Evolutionary conservation across 768 basidiomycete genomes (phyloP).

Genomic region (Lyophyllum semitale): DNA sequence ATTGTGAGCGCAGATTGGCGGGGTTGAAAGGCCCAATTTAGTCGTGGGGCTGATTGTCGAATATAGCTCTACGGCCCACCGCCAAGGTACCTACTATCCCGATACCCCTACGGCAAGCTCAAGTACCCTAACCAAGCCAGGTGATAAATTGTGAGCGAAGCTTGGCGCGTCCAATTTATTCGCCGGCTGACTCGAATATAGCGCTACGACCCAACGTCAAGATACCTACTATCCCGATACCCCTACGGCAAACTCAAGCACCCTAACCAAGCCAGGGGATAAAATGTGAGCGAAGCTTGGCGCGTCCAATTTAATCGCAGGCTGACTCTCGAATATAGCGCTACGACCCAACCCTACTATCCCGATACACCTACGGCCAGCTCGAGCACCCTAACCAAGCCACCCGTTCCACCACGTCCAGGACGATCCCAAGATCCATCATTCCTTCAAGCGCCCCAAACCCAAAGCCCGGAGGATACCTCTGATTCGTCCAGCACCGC

Average conservation of each 20-base stretch:
- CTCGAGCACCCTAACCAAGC: constrained; percentile 23
- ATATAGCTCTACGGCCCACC: constrained; percentile 13
- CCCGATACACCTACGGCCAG: constrained; percentile 11
- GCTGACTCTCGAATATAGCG: background rate
- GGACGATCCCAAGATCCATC: constrained; percentile 14
- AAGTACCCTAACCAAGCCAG: too few species aligned
- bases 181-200: constrained; percentile 6
- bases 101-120: constrained; percentile 11
- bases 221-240: too few species aligned
- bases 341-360: constrained; percentile 10
- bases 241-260: constrained; percentile 9
- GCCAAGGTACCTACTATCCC: too few species aligned
- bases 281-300: background rate
- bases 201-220: constrained; percentile 14
- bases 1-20: constrained; percentile 43
- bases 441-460: constrained; percentile 16
- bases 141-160: constrained; percentile 48
- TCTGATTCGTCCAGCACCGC: constrained; percentile 9
- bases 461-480: constrained; percentile 18
- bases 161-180: background rate
- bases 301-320: background rate
- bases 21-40: background rate
- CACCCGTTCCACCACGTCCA: constrained; percentile 26
- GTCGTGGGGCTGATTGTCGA: constrained; percentile 15
- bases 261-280: too few species aligned